phyloP scores from a whole-genome alignment of 2,329 filamentous ascomycete genomes.

The Fusarium temperatum region DNA sequence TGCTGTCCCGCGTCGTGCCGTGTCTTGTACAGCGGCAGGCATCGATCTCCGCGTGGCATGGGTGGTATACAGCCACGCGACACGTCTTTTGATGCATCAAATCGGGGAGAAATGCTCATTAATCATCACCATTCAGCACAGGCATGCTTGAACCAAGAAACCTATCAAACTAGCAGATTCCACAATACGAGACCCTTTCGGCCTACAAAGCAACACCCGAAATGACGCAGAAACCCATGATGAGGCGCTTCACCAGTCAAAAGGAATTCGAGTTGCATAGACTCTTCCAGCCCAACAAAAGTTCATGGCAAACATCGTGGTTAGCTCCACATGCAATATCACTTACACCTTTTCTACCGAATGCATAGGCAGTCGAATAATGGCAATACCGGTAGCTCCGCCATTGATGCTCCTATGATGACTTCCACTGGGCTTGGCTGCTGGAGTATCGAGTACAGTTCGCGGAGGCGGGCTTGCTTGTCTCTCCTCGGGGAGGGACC shows the following conservation, averaged over 20 bases:
- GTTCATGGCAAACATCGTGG: slow-evolving; percentile 1
- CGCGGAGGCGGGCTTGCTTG: background rate
- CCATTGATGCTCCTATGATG: slow-evolving; percentile 21
- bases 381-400: slow-evolving; percentile 6
- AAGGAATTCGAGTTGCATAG: slow-evolving; percentile 11
- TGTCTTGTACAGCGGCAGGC: slow-evolving; percentile 1
- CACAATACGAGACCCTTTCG: background rate
- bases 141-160: background rate
- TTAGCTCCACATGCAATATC: slow-evolving; percentile 1
- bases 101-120: background rate
- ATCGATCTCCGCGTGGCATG: slow-evolving; percentile 1
- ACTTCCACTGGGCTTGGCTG: slow-evolving; percentile 25
- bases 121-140: background rate
- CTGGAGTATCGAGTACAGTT: slow-evolving; percentile 19
- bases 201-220: background rate
- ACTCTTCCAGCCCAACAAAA: slow-evolving; percentile 16
- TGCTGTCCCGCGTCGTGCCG: slow-evolving; percentile 5
- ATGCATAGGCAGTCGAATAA: slow-evolving; percentile 13
- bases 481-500: background rate
- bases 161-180: background rate
- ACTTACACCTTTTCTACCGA: background rate
- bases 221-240: slow-evolving; percentile 18
- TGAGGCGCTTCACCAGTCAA: background rate
- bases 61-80: slow-evolving; percentile 1
- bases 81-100: background rate